Conservation (phyloP, 768 basidiomycete genomes). For the Panaeolus cyanescens region DNA sequence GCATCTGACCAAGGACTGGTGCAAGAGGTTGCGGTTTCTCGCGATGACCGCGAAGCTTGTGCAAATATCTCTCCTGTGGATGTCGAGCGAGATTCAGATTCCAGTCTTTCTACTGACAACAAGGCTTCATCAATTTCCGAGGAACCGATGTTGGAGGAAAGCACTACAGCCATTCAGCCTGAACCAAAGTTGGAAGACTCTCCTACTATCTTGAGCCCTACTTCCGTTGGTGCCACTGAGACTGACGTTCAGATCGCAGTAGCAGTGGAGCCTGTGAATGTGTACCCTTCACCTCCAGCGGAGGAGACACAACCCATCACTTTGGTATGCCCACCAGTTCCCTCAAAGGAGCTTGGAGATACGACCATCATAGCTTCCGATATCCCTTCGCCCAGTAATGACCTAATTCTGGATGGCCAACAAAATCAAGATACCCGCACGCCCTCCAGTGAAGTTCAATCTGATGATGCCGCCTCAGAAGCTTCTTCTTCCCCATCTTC, state of each 20-base stretch:
- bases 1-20: no score
- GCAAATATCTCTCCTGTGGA: no score
- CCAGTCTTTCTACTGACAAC: no score
- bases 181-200: no score
- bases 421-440: no score
- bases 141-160: no score
- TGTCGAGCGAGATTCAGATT: no score
- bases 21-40: no score
- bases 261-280: not conserved
- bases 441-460: not conserved
- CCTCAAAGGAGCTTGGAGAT: not conserved
- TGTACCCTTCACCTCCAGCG: not conserved
- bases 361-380: not conserved
- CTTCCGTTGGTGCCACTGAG: not conserved
- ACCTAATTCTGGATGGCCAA: no score
- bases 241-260: not conserved
- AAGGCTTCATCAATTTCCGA: no score
- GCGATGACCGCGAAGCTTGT: no score
- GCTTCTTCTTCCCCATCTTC: not conserved
- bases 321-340: not conserved
- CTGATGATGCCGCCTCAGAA: not conserved
- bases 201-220: not conserved
- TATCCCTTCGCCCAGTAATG: not conserved
- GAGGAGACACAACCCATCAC: not conserved
- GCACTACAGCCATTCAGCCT: no score